Base-by-base conservation (phyloP, 495 filamentous ascomycete species). In the Xylaria venustula region DNA sequence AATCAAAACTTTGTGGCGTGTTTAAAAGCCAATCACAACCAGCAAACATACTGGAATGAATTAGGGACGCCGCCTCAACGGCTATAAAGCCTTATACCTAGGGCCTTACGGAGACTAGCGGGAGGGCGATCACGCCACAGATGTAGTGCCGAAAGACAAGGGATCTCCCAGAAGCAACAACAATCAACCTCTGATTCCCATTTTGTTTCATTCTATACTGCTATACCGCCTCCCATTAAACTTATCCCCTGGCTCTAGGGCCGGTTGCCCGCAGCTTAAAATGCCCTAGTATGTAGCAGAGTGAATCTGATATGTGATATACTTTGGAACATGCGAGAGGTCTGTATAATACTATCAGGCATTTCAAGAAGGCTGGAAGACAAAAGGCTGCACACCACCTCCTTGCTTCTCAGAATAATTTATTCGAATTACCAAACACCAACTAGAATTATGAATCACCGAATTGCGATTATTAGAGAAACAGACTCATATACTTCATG, bases 91-190 rank as follows among this genome's bases (percentile, higher is more conserved):
- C 57, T 60, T 19, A 34, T 14, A 12, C 17, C 32, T 9, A 3
- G 12, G 45, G 25, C 53, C 47, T 32, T 37, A 36, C 47, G 36
- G 30, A 34, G 30, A 34, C 5, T 5, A 34, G 30, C 30, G 30
- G 15, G 22, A 41, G 45, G 22, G 30, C 11, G 19, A 42, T 59
- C 23, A 41, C 56, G 36, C 45, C 56, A 59, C 56, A 9, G 46
- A 32, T 44, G 44, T 42, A 23, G 30, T 15, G 17, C 7, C 42
- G 17, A 47, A 23, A 57, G 54, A 47, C 42, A 26, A 19, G 42
- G 44, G 44, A 49, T 17, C 14, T 3, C 19, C 52, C 25, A 28
- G 7, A 37, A 32, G 40, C 30, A 37, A 47, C 28, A 19, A 32
- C 37, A 40, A 40, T 40, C 15, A 12, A 40, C 14, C n/a, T 7